Evolutionary conservation across 148 eudicot genomes (phyloP), one percentile per base, ranked within the genome.

Genomic region (Nyssa sinensis): DNA sequence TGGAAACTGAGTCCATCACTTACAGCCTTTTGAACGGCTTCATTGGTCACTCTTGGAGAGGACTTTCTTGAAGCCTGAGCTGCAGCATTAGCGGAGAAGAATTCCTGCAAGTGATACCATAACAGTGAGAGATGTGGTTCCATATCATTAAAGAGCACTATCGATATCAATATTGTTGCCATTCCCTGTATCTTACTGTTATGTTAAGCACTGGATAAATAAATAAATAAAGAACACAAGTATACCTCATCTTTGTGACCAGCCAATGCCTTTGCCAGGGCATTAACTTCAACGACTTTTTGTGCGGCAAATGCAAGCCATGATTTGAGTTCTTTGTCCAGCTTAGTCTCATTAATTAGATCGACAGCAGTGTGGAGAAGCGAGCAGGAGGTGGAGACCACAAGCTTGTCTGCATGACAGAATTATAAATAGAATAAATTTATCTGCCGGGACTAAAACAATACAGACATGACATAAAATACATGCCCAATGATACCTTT

Each of bases 291-390:
- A 74, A 74, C 70, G 30, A 79, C 82, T 64, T 79, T 79, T 55
- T 79, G 82, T 12, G 82, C 82, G 62, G 82, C 82, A 69, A 79
- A 79, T 51, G 82, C 82, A 68, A 79, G 78, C 82, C 82, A 79
- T 31, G 82, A 79, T 55, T 69, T 79, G 47, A 79, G 75, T 41
- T 79, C 82, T 0, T 37, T 25, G 65, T 79, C 82, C 78, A 79
- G 51, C 70, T 79, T 79, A 41, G 82, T 28, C 64, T 79, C 82
- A 55, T 79, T 79, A 37, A 79, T 44, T 49, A 79, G 78, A 62
- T 79, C 82, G 5, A 79, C 82, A 64, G 82, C 82, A 53, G 82
- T 79, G 78, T 79, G 82, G 64, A 74, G 78, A 39, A 79, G 82
- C 12, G 82, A 79, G 62, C 74, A 74, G 8, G 82, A 79, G 44